A percentile compares a stretch with the other conserved stretches of the same genome.
Conservation (phyloP, 2,329 filamentous ascomycete genomes). For the Coleophoma crateriformis region DNA sequence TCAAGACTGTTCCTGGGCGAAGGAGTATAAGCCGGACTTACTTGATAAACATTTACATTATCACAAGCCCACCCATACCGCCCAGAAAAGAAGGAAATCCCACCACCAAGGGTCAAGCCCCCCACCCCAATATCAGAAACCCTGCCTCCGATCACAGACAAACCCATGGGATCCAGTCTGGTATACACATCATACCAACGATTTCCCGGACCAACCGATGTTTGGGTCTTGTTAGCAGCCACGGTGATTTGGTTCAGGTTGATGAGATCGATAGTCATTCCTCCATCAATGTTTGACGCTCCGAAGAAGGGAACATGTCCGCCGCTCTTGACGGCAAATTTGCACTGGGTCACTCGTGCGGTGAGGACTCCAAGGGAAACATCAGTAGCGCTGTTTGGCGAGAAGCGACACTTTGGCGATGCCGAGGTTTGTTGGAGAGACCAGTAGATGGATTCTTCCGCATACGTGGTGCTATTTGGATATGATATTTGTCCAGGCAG, state of each 20-base stretch:
- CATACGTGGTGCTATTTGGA: slow-evolving; percentile 8
- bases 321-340: slow-evolving; percentile 32
- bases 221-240: slow-evolving; percentile 3
- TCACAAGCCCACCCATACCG: slow-evolving; percentile 12
- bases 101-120: slow-evolving; percentile 9
- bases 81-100: slow-evolving; percentile 9
- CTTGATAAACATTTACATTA: slow-evolving; percentile 11
- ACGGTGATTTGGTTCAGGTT: slow-evolving; percentile 5
- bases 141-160: slow-evolving; percentile 12
- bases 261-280: slow-evolving; percentile 11
- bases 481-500: slow-evolving; percentile 12
- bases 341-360: slow-evolving; percentile 1
- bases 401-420: slow-evolving; percentile 7
- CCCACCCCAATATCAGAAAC: slow-evolving; percentile 11
- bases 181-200: slow-evolving; percentile 14
- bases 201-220: slow-evolving; percentile 10
- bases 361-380: slow-evolving; percentile 5
- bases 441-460: slow-evolving; percentile 10
- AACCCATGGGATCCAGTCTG: slow-evolving; percentile 6
- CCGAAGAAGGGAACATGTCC: slow-evolving; percentile 24
- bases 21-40: neutral
- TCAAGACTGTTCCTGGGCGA: neutral
- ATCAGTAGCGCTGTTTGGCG: slow-evolving; percentile 3
- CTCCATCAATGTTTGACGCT: slow-evolving; percentile 9
- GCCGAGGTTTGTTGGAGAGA: slow-evolving; percentile 2